Evolutionary conservation across 495 filamentous ascomycete genomes (phyloP), one percentile per base, ranked within the genome.

Genomic region (Aspergillus cristatus): DNA sequence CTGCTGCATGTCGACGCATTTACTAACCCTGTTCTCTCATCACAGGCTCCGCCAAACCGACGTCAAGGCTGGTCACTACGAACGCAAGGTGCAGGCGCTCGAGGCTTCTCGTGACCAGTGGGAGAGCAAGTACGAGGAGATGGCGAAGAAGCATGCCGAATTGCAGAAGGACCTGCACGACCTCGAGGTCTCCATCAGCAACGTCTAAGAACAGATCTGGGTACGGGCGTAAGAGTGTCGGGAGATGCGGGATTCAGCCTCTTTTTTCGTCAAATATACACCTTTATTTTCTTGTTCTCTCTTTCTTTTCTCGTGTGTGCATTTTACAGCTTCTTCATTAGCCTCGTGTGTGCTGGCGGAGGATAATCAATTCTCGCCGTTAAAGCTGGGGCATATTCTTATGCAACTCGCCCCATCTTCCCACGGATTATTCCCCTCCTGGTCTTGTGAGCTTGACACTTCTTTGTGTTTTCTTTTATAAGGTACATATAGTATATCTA

Each of bases 51-150:
- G 93, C 53, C 89, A 94, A 68, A 96, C 91, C 63, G 91, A 97
- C 62, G 87, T 97, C 67, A 96, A 96, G 72, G 87, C 91, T 58
- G 93, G 90, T 44, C 91, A 99, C 74, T 95, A 87, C 68, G 93
- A 97, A 70, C 93, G 93, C 72, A 96, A 99, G 71, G 91, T 99
- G 46, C 83, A 93, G 60, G 94, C 90, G 49, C 79, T 99, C 46
- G 91, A 99, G 65, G 64, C 72, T 41, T 75, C 86, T 51, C 81
- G 83, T 46, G 86, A 95, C 61, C 72, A 85, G 60, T 95, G 88
- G 87, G 93, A 97, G 72, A 53, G 67, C 64, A 96, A 97, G 72
- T 97, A 89, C 65, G 93, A 96, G 67, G 91, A 96, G 58, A 87
- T 91, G 78, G 55, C 76, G 43, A 82, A 88, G 79, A 94, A 94